A percentile compares a stretch with the other conserved stretches of the same genome.
phyloP scores from a whole-genome alignment of 2,329 filamentous ascomycete genomes.

The Aspergillus aculeatinus region DNA sequence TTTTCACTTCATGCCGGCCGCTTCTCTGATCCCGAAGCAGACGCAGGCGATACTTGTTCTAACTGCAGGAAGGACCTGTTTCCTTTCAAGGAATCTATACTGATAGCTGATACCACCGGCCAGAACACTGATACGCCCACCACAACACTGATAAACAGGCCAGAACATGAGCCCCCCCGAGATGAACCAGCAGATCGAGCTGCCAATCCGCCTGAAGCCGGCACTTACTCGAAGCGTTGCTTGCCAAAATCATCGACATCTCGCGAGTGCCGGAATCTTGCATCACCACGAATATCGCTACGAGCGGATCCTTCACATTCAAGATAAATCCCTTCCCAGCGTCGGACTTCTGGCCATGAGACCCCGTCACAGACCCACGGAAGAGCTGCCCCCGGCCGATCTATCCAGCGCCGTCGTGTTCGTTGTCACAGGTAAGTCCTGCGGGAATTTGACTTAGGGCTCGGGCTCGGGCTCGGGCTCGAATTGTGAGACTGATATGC shows the following conservation, averaged over 20 bases:
- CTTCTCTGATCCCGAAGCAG: not conserved
- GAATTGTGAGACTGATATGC: not conserved
- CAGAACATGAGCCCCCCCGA: no score
- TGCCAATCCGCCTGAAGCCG: not conserved
- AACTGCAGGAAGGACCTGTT: no score
- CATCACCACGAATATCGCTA: not conserved
- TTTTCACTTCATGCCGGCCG: not conserved
- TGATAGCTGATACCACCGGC: no score
- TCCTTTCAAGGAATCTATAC: no score
- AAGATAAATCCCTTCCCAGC: not conserved
- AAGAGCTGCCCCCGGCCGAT: not conserved
- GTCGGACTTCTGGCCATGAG: not conserved
- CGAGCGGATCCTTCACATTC: not conserved
- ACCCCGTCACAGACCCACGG: not conserved
- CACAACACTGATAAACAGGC: no score
- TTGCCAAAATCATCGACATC: not conserved
- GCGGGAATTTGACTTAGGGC: not conserved
- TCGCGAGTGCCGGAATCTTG: not conserved
- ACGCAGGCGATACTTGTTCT: no score
- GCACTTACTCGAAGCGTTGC: not conserved
- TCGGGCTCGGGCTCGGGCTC: not conserved
- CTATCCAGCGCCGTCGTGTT: not conserved
- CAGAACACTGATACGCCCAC: no score
- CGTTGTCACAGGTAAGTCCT: not conserved
- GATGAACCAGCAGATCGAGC: no score